Conservation (phyloP, 371 early-diverging fungal genomes). For the Batrachochytrium dendrobatidis region DNA sequence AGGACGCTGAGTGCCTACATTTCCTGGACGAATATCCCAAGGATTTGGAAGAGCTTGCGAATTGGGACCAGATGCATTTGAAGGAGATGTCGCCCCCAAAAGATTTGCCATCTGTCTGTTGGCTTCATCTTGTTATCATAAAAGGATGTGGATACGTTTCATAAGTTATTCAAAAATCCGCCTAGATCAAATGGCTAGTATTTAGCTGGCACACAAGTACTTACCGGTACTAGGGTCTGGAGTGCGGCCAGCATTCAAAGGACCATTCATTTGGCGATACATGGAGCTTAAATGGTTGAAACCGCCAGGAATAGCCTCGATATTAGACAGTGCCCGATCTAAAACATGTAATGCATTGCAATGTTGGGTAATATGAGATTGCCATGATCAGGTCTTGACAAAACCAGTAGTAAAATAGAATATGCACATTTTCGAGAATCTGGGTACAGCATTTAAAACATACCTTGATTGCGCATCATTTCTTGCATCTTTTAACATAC, state of each 20-base stretch:
- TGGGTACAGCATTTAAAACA: background rate
- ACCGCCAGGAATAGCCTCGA: constrained; percentile 42
- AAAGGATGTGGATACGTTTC: constrained; percentile 10
- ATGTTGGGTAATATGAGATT: constrained; percentile 6
- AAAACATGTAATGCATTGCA: background rate
- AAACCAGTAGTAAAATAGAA: background rate
- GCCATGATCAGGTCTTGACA: too few species aligned
- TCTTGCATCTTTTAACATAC: constrained; percentile 24
- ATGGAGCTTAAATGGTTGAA: constrained; percentile 32
- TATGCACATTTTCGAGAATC: constrained; percentile 1
- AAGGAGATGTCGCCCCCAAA: constrained; percentile 26
- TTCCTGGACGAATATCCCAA: background rate
- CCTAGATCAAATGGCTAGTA: background rate
- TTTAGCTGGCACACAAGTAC: background rate
- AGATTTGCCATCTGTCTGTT: constrained; percentile 36
- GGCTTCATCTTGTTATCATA: constrained; percentile 41
- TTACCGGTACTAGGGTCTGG: constrained; percentile 15
- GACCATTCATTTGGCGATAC: constrained; percentile 24
- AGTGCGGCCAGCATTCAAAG: constrained; percentile 6
- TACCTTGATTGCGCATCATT: constrained; percentile 39
- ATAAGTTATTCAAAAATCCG: background rate
- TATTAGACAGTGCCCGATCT: constrained; percentile 30
- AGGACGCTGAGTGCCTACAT: too few species aligned
- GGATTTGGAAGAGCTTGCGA: background rate
- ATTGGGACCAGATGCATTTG: background rate